Conservation (phyloP, 2,329 filamentous ascomycete species). For the Paecilomyces formosus region DNA sequence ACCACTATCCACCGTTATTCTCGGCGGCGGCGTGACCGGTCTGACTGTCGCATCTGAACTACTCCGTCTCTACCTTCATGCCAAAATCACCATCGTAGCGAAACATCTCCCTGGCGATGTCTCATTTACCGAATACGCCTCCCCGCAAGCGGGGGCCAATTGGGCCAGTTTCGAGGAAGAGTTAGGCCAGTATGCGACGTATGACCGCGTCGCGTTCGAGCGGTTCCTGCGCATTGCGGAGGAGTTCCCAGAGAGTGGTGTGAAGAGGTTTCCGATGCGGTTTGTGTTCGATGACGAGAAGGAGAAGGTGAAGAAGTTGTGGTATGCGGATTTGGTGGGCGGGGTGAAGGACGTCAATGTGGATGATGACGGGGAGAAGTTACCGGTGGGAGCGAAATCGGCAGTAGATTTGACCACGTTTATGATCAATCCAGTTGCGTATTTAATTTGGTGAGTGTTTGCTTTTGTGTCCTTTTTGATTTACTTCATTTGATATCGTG, state of each 20-base stretch:
- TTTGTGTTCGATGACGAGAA: constrained; percentile 1
- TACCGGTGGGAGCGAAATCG: background rate
- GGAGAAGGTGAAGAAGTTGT: background rate
- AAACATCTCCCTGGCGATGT: constrained; percentile 1
- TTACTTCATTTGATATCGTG: background rate
- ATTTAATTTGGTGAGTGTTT: constrained; percentile 1
- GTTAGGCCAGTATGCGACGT: background rate
- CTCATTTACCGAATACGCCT: constrained; percentile 1
- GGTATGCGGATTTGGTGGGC: constrained; percentile 1
- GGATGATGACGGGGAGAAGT: background rate
- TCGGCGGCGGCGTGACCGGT: constrained; percentile 1
- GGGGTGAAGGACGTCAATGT: background rate
- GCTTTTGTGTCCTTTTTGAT: background rate
- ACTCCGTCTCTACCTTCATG: constrained; percentile 15
- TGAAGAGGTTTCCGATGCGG: constrained; percentile 2
- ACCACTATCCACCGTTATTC: background rate
- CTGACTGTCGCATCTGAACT: constrained; percentile 1
- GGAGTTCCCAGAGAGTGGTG: background rate
- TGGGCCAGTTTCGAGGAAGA: constrained; percentile 2
- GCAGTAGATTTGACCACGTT: constrained; percentile 2
- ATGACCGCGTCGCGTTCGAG: constrained; percentile 2
- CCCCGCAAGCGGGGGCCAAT: constrained; percentile 2
- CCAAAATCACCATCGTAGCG: constrained; percentile 13
- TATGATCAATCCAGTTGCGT: constrained; percentile 2
- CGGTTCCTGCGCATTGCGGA: background rate